Percentiles rank a stretch among this genome's conserved stretches.
These are phyloP conservation scores for Suillus placidus DNA, from an alignment of 768 basidiomycete species.

Conservation along the genomic window DNA sequence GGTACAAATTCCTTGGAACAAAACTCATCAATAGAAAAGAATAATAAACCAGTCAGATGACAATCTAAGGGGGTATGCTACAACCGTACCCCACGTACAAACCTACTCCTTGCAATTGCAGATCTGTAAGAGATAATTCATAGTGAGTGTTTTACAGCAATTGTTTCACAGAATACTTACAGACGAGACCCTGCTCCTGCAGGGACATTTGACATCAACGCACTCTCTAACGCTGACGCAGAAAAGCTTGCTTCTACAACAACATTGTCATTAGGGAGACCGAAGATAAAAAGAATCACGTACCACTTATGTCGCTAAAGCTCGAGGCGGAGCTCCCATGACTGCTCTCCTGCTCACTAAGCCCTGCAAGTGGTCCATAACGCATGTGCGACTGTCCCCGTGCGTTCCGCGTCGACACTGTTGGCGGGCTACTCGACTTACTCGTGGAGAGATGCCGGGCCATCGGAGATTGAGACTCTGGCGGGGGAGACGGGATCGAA, in stretches of 20 bases:
- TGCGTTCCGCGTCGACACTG: constrained; percentile 56
- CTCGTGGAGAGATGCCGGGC: constrained; percentile 52
- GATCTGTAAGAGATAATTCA: constrained; percentile 31
- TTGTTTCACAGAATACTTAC: constrained; percentile 47
- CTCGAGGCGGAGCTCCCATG: constrained; percentile 78
- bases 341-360: constrained; percentile 60
- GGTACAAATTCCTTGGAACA: neutral
- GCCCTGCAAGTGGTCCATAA: constrained; percentile 47
- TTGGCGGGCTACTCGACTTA: constrained; percentile 66
- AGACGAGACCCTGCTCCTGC: constrained; percentile 61
- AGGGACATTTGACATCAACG: constrained; percentile 73
- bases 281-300: constrained; percentile 22
- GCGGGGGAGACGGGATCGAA: constrained; percentile 74
- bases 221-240: constrained; percentile 79
- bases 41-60: constrained; percentile 1
- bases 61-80: constrained; percentile 15
- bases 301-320: constrained; percentile 87
- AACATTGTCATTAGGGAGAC: constrained; percentile 4
- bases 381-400: constrained; percentile 52
- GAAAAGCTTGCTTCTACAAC: constrained; percentile 70
- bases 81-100: constrained; percentile 32
- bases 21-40: constrained; percentile 6
- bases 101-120: constrained; percentile 36
- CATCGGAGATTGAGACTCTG: constrained; percentile 55
- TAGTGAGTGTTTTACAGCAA: neutral